Conservation (phyloP, 805 yeast species). For the Saccharomycopsis javanensis region DNA sequence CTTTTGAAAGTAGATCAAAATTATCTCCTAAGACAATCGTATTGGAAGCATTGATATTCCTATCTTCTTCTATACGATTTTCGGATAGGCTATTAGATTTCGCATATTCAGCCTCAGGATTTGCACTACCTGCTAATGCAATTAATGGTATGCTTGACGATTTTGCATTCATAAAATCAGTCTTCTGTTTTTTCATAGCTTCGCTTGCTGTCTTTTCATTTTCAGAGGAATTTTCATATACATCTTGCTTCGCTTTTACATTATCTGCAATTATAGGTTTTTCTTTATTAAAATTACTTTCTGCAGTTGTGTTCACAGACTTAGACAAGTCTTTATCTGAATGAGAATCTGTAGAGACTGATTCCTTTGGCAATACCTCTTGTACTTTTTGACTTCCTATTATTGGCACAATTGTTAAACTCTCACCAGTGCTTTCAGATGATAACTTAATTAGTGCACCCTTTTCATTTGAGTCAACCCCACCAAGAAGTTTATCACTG, state of each 20-base stretch:
- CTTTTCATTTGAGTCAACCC: too few species aligned
- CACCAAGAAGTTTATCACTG: too few species aligned
- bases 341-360: neutral
- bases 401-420: neutral
- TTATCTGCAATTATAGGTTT: neutral
- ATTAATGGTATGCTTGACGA: slow-evolving; percentile 17
- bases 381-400: neutral
- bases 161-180: slow-evolving; percentile 1
- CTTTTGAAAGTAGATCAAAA: neutral
- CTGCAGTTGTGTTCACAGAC: neutral
- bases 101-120: neutral
- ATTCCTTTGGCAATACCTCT: neutral
- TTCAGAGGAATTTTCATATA: neutral
- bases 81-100: neutral
- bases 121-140: neutral
- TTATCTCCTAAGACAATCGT: neutral
- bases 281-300: neutral
- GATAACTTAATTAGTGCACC: neutral
- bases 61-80: neutral
- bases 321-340: neutral
- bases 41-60: too few species aligned
- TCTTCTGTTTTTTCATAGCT: neutral
- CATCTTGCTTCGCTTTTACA: neutral
- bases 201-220: slow-evolving; percentile 9
- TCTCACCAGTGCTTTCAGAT: neutral